Percentiles rank a stretch among this genome's conserved stretches.
Conservation (phyloP, 1,139 yeast genomes). For the Geotrichum histeridarum region DNA sequence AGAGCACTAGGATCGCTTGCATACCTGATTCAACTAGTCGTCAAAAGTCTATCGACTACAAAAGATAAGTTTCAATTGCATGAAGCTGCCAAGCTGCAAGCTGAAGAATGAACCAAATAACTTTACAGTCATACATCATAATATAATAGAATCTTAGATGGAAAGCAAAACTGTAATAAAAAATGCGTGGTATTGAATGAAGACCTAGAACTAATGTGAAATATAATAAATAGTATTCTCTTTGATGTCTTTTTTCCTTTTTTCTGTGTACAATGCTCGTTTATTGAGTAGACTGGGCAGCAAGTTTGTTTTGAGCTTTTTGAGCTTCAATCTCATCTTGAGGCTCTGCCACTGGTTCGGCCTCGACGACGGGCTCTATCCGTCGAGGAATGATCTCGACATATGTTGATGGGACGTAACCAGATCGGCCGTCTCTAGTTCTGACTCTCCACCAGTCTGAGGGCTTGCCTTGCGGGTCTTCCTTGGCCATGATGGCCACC, state of each 20-base stretch:
- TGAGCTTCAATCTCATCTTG: conserved; percentile 6
- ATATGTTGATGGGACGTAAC: conserved; percentile 86
- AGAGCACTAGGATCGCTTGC: conserved; percentile 74
- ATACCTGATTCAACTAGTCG: conserved; percentile 49
- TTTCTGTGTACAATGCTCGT: not conserved
- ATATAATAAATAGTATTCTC: not conserved
- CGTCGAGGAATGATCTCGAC: conserved; percentile 53
- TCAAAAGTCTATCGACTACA: conserved; percentile 34
- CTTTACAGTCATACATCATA: not conserved
- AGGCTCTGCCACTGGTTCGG: not conserved
- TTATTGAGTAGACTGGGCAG: not conserved
- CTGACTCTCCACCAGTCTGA: conserved; percentile 87
- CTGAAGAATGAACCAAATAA: not conserved
- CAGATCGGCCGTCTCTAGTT: conserved; percentile 78
- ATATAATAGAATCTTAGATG: not conserved
- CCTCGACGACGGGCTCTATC: conserved; percentile 22
- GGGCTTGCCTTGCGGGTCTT: conserved; percentile 66
- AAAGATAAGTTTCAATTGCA: conserved; percentile 26
- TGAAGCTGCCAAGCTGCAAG: conserved; percentile 8
- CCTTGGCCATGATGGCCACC: conserved; percentile 72
- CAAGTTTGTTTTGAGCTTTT: conserved; percentile 7
- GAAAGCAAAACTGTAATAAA: not conserved
- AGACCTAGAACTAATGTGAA: not conserved
- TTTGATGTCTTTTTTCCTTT: not conserved
- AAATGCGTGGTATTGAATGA: not conserved